Evolutionary conservation across 1,284 basidiomycete species (phyloP).

Genomic region (Neotropicomus parvogracilis): DNA sequence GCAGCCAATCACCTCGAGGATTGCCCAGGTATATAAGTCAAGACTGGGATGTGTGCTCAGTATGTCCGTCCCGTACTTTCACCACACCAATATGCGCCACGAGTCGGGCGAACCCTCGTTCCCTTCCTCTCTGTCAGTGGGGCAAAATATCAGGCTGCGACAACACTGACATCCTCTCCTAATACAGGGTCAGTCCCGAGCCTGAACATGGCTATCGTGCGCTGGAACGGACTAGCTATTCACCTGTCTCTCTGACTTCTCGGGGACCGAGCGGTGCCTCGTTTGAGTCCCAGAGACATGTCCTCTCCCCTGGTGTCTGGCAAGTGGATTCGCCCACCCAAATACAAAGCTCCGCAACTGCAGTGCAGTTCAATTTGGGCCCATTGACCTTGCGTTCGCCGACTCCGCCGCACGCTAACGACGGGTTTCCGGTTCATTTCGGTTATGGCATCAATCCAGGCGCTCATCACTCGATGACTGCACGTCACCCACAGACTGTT

Average conservation of each 20-base stretch:
- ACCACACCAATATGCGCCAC: background rate
- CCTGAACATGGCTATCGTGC: background rate
- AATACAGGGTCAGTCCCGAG: slow-evolving; percentile 6
- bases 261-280: background rate
- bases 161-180: slow-evolving; percentile 12
- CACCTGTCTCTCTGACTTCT: background rate
- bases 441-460: background rate
- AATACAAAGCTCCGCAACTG: background rate
- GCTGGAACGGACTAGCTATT: background rate
- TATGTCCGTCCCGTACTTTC: slow-evolving; percentile 11
- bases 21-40: slow-evolving; percentile 12
- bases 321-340: background rate
- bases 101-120: background rate
- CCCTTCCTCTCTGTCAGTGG: slow-evolving; percentile 12
- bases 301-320: background rate
- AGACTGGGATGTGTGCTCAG: background rate
- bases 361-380: background rate
- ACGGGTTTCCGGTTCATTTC: background rate
- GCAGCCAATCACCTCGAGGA: slow-evolving; percentile 9
- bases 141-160: background rate
- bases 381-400: background rate
- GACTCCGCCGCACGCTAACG: background rate
- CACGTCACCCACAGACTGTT: background rate
- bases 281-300: background rate
- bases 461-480: slow-evolving; percentile 1